Evolutionary conservation across 192 early-diverging fungal genomes (phyloP), one percentile per base, ranked within the genome.

Genomic region (Coemansia sp.): DNA sequence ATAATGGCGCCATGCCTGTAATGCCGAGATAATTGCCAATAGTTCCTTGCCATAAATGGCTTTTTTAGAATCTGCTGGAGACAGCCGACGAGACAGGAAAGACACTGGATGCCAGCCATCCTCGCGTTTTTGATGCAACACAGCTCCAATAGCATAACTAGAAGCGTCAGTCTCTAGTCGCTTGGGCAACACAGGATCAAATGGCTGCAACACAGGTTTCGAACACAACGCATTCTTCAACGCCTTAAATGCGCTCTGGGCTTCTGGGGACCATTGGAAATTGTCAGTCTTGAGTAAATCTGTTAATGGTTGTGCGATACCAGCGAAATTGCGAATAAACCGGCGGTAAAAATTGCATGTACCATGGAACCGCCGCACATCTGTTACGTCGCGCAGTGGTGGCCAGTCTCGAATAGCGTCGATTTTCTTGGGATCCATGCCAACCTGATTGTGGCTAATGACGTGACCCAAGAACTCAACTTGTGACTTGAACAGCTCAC

Each of bases 281-380:
- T 19, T 15, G 1, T 21, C 78, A 51, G 69, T 64, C 52, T 71
- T 65, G 1, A 17, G 15, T 1, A 51, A 22, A 0, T 26, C n/a
- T 0, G 58, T 68, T 8, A 68, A 11, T 10, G 59, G 59, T 12
- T 23, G 2, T 5, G 53, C 40, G 3, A 56, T 56, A 17, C 38
- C 3, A 0, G 59, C 19, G 5, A 37, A 68, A 2, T 23, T 17
- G 6, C 36, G 15, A 3, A 68, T 26, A 22, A 68, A 68, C 17
- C 6, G 60, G 48, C 19, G 21, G 21, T 51, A 51, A 20, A 38
- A 60, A 21, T 58, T 58, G 4, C 66, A 38, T 8, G 66, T 17
- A 0, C 82, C 82, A 0, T 76, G 49, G 51, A 85, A 81, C 0
- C 40, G 28, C 22, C 17, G 50, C 6, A 68, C 44, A 15, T 68